phyloP scores from a whole-genome alignment of 345 rosid genomes.

The Kernera saxatilis region DNA sequence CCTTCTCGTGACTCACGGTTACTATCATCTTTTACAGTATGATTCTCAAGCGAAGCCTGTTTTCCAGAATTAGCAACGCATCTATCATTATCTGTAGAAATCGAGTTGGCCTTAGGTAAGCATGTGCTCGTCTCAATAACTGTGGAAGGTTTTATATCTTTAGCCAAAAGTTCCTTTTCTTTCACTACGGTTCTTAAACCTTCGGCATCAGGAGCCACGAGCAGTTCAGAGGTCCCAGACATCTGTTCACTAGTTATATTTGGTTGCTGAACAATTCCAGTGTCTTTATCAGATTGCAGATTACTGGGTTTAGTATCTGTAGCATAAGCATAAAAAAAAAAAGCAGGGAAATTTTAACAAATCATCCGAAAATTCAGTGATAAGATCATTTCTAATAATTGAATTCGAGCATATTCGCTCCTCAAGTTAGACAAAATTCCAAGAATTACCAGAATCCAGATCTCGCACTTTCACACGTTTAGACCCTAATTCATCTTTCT shows the following conservation, averaged over 20 bases:
- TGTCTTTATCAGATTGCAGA: conserved; percentile 8
- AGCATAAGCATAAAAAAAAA: not conserved
- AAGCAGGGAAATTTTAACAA: not conserved
- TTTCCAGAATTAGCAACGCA: conserved; percentile 9
- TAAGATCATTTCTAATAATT: not conserved
- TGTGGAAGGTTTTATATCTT: not conserved
- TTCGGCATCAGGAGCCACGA: conserved; percentile 16
- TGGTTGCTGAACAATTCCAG: not conserved
- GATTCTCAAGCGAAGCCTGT: conserved; percentile 20
- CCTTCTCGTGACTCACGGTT: conserved; percentile 26
- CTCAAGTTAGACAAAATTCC: not conserved
- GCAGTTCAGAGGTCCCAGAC: not conserved
- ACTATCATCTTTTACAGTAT: not conserved
- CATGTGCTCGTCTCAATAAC: not conserved
- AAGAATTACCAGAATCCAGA: conserved; percentile 26
- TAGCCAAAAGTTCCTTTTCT: conserved; percentile 7
- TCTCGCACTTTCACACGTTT: conserved; percentile 32
- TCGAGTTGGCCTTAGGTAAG: not conserved
- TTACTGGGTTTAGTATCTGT: conserved; percentile 11
- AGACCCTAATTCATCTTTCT: conserved; percentile 28
- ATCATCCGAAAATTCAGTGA: not conserved
- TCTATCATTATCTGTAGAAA: conserved; percentile 6
- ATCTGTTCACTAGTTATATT: conserved; percentile 1
- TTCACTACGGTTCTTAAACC: conserved; percentile 8
- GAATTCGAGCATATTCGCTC: not conserved